Conservation (phyloP, 768 basidiomycete genomes). For the Panus rudis region DNA sequence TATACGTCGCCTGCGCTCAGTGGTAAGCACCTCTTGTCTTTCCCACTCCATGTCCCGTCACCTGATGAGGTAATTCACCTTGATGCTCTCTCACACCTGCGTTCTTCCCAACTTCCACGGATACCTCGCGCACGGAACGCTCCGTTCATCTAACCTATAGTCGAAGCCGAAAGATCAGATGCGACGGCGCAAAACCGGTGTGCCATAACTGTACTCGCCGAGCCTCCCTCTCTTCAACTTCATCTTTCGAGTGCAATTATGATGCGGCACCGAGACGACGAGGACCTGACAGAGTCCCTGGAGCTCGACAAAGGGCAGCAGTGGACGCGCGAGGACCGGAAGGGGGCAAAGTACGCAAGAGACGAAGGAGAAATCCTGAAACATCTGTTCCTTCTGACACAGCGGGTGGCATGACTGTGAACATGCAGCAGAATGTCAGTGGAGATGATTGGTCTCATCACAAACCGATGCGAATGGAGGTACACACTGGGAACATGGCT, state of each 20-base stretch:
- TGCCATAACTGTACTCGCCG: constrained; percentile 70
- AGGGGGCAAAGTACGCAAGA: constrained; percentile 18
- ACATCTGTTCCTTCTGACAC: background rate
- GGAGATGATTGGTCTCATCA: background rate
- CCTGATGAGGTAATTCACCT: no score
- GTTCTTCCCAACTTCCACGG: constrained; percentile 6
- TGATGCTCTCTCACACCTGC: constrained; percentile 4
- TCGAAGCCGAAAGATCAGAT: constrained; percentile 73
- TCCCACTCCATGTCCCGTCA: constrained; percentile 1
- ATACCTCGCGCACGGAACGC: no score
- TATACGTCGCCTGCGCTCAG: constrained; percentile 74
- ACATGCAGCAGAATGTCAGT: background rate
- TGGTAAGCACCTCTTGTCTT: constrained; percentile 41
- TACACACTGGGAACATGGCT: background rate
- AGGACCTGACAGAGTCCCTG: constrained; percentile 75
- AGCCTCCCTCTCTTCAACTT: background rate
- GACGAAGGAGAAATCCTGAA: constrained; percentile 4
- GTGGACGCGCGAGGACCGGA: constrained; percentile 33
- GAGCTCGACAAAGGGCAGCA: constrained; percentile 70
- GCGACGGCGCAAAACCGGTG: constrained; percentile 71
- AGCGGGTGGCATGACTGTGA: background rate
- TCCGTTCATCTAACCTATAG: no score
- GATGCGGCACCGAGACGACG: constrained; percentile 70
- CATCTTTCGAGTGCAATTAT: constrained; percentile 41
- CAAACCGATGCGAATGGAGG: constrained; percentile 1